Evolutionary conservation across 177 flowering plant species (phyloP), one percentile per base, ranked within the genome.

Genomic region (Vitis hybrid): DNA sequence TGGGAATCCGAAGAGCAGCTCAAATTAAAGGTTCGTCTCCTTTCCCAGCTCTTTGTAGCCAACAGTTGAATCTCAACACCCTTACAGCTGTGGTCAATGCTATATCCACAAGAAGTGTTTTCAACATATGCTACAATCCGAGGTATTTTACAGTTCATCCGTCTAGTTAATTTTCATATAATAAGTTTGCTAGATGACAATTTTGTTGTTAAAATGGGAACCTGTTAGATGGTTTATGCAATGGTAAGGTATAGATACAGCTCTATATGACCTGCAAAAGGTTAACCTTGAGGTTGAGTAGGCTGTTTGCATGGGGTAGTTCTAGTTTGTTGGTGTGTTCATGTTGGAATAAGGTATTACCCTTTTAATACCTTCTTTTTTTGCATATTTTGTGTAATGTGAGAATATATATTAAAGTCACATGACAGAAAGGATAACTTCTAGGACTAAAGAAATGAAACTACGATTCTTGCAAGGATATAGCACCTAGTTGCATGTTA

Each of bases 1-100:
- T 93, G 65, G 99, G 99, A 69, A 77, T 96, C 62, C 83, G 99
- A 65, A 82, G 98, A 78, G 97, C 93, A 1, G 74, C 76, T 70
- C 96, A 89, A 66, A 76, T 82, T n/a, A 88, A 86, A 81, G 76
- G 72, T 12, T 67, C 75, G 50, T 20, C 77, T 64, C 63, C 80
- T 16, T 73, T 76, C 67, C 76, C 88, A 2, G 70, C 73, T 59
- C 66, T 76, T 2, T 65, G 68, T 29, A 76, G 76, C 71, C 91
- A 81, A 78, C 84, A 75, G 69, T 54, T 81, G 68, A 84, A 75
- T 68, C 72, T 63, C 10, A 78, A 76, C 73, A 74, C 77, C 63
- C 60, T 88, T 58, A 68, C 76, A 9, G 81, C 86, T 69, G 86
- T 87, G 52, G 84, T 82, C 50, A 80, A 81, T 68, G 91, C 98